Percentiles rank a stretch among this genome's conserved stretches.
These are phyloP conservation scores for Sungouiozyma ichnusensis DNA, from an alignment of 805 yeast species.

Conservation along the genomic window DNA sequence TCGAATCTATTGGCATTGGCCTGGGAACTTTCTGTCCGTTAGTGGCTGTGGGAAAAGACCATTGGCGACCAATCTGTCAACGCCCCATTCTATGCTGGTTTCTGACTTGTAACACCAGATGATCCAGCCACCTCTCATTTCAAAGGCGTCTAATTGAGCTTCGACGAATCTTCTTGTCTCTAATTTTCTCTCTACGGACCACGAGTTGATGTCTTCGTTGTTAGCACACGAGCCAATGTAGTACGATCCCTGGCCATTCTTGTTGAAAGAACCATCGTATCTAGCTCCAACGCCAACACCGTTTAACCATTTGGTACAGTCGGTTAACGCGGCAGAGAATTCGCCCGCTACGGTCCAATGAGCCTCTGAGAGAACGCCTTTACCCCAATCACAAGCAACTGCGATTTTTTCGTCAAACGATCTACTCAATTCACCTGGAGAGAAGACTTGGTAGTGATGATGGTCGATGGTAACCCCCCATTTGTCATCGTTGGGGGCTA, in stretches of 20 bases:
- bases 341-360: slow-evolving; percentile 80
- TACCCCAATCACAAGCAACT: slow-evolving; percentile 43
- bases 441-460: slow-evolving; percentile 84
- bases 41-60: slow-evolving; percentile 78
- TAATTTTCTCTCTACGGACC: slow-evolving; percentile 48
- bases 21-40: slow-evolving; percentile 52
- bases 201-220: slow-evolving; percentile 37
- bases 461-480: slow-evolving; percentile 76
- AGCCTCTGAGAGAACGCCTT: slow-evolving; percentile 36
- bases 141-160: slow-evolving; percentile 84
- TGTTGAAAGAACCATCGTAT: slow-evolving; percentile 49
- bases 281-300: slow-evolving; percentile 81
- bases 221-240: slow-evolving; percentile 53
- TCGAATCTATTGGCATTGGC: slow-evolving; percentile 40
- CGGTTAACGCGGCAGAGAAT: slow-evolving; percentile 87
- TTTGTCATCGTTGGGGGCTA: slow-evolving; percentile 33
- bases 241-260: slow-evolving; percentile 26
- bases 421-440: slow-evolving; percentile 47
- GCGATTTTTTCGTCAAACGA: slow-evolving; percentile 51
- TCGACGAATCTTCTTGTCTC: slow-evolving; percentile 65
- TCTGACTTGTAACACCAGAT: slow-evolving; percentile 95
- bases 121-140: slow-evolving; percentile 73
- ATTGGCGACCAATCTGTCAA: slow-evolving; percentile 43
- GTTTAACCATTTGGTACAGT: slow-evolving; percentile 81
- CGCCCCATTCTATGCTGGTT: slow-evolving; percentile 75